These are phyloP conservation scores for Larix kaempferi DNA, from an alignment of 75 land plant species.

Conservation along the genomic window DNA sequence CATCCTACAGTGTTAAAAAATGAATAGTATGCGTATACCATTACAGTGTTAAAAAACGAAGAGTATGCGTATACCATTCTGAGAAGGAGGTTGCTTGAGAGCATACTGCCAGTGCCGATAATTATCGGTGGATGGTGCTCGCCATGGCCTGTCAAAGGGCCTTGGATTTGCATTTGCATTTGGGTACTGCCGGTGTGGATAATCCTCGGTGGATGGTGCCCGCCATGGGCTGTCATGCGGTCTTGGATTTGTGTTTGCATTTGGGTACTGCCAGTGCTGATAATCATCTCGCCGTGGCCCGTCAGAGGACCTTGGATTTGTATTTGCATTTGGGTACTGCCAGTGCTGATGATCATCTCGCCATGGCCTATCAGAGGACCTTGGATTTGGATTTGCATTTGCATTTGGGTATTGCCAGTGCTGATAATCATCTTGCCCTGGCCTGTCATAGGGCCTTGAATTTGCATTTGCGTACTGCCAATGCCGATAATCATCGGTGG, in stretches of 20 bases:
- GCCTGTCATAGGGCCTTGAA: no score
- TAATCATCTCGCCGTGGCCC: no score
- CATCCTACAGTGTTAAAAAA: no score
- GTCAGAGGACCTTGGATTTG: no score
- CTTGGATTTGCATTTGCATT: not conserved
- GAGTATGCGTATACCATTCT: conserved; percentile 23
- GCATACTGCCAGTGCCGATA: conserved; percentile 43
- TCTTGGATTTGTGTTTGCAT: not conserved
- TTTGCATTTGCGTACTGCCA: conserved; percentile 31
- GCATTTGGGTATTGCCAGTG: not conserved
- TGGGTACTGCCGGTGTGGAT: conserved; percentile 34
- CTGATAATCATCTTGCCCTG: no score
- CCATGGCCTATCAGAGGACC: no score
- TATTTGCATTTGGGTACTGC: not conserved
- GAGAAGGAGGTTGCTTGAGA: conserved; percentile 20
- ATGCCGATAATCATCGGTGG: conserved; percentile 35
- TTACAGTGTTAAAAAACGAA: not conserved
- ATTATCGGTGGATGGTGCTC: conserved; percentile 25
- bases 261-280: not conserved
- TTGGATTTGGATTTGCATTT: no score
- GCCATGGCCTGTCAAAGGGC: conserved; percentile 6
- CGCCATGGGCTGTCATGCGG: conserved; percentile 3
- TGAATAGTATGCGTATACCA: no score
- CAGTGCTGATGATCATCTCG: no score
- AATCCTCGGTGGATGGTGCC: conserved; percentile 27